Conservation (phyloP, 345 rosid genomes). For the Salix arbutifolia region DNA sequence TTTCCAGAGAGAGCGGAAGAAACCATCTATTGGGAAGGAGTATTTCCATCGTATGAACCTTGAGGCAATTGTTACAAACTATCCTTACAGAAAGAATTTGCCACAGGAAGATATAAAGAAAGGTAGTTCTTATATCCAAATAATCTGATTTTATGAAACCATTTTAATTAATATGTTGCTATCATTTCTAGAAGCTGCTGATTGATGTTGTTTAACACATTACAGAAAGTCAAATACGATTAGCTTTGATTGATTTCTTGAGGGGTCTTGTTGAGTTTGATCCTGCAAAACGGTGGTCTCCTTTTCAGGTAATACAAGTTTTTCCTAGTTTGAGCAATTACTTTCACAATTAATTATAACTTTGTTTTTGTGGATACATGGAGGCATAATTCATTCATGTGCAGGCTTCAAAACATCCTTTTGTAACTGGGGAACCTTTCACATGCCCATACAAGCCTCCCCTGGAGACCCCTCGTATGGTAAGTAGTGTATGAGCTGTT, state of each 20-base stretch:
- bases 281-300: constrained; percentile 99
- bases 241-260: constrained; percentile 93
- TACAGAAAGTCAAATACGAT: constrained; percentile 78
- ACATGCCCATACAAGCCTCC: constrained; percentile 85
- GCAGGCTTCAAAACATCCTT: constrained; percentile 99
- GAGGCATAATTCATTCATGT: constrained; percentile 15
- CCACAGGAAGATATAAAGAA: constrained; percentile 66
- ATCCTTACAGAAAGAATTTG: constrained; percentile 81
- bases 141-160: neutral
- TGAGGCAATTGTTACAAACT: constrained; percentile 78
- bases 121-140: constrained; percentile 45
- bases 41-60: constrained; percentile 89
- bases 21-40: constrained; percentile 84
- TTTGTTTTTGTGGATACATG: neutral
- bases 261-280: constrained; percentile 98
- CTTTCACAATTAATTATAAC: constrained; percentile 1
- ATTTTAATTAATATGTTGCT: neutral
- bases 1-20: constrained; percentile 81
- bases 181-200: constrained; percentile 19
- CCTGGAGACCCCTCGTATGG: constrained; percentile 78
- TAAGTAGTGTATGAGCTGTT: constrained; percentile 29
- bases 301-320: constrained; percentile 68
- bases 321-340: constrained; percentile 6
- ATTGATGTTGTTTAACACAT: constrained; percentile 17
- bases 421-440: constrained; percentile 97